Conservation (phyloP, 495 filamentous ascomycete species). For the Lasiosphaeris hirsuta region DNA sequence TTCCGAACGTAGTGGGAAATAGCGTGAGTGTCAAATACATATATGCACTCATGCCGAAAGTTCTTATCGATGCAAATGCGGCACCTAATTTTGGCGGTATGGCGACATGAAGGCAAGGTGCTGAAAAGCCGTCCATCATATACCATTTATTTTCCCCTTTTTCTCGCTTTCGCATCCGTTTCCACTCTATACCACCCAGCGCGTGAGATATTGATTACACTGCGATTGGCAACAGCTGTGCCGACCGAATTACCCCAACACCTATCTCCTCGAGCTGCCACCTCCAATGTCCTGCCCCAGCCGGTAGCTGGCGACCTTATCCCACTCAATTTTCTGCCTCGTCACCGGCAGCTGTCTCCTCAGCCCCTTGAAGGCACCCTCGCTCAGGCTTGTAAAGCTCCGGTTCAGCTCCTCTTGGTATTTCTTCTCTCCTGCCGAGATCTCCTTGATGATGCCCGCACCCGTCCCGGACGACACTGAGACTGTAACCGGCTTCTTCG, state of each 20-base stretch:
- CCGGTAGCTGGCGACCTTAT: constrained; percentile 94
- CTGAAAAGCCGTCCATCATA: too few species aligned
- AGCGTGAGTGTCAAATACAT: too few species aligned
- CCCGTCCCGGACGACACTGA: constrained; percentile 61
- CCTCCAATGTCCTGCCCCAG: constrained; percentile 71
- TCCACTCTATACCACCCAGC: too few species aligned
- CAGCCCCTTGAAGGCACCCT: constrained; percentile 91
- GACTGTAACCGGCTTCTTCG: constrained; percentile 66
- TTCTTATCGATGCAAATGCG: too few species aligned
- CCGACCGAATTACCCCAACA: not conserved
- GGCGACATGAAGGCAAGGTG: too few species aligned
- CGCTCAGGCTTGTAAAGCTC: constrained; percentile 81
- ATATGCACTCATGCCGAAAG: too few species aligned
- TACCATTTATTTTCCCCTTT: too few species aligned
- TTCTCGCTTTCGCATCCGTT: too few species aligned
- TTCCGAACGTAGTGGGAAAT: too few species aligned
- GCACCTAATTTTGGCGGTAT: too few species aligned
- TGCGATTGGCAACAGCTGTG: too few species aligned
- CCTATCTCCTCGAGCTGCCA: constrained; percentile 45
- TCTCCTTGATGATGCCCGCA: constrained; percentile 65
- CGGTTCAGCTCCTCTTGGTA: constrained; percentile 95
- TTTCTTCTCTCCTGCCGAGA: constrained; percentile 76
- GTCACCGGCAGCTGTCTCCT: constrained; percentile 93
- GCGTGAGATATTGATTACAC: too few species aligned
- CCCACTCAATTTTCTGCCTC: constrained; percentile 98